phyloP scores from a whole-genome alignment of 1,284 basidiomycete genomes.

The Sphaerobolus stellatus region DNA sequence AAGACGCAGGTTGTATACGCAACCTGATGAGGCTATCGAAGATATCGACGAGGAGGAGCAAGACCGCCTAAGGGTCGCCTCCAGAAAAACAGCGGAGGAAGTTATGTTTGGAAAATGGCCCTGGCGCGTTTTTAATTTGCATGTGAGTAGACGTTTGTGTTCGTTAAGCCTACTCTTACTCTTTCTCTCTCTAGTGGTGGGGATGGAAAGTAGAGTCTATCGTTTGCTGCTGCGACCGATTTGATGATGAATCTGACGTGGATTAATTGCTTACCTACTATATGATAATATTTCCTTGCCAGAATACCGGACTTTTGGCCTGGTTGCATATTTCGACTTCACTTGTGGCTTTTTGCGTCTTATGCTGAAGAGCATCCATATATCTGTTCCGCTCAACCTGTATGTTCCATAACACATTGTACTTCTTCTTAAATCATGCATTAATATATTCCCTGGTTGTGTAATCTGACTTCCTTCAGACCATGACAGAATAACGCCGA shows the following conservation, averaged over 20 bases:
- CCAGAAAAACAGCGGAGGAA: constrained; percentile 40
- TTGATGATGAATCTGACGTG: constrained; percentile 36
- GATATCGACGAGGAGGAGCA: constrained; percentile 31
- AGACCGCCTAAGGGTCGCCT: constrained; percentile 35
- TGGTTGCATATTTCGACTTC: too few species aligned
- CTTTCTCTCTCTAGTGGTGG: constrained; percentile 62
- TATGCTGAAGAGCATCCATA: too few species aligned
- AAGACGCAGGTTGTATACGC: constrained; percentile 4
- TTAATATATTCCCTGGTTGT: too few species aligned
- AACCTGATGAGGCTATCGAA: constrained; percentile 21
- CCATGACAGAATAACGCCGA: too few species aligned
- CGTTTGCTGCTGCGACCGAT: constrained; percentile 48
- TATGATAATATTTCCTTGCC: too few species aligned
- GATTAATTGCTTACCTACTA: too few species aligned
- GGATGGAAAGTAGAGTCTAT: constrained; percentile 69
- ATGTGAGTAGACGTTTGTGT: constrained; percentile 47
- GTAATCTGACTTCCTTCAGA: too few species aligned
- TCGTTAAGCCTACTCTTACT: constrained; percentile 11
- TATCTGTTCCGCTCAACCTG: too few species aligned
- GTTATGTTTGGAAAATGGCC: constrained; percentile 67
- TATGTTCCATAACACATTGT: too few species aligned
- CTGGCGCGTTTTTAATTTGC: constrained; percentile 58
- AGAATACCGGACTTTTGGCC: too few species aligned
- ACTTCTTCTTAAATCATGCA: too few species aligned
- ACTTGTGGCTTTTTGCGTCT: too few species aligned